Evolutionary conservation across 2,329 filamentous ascomycete species (phyloP).

Genomic region (Pseudocercospora cruenta): DNA sequence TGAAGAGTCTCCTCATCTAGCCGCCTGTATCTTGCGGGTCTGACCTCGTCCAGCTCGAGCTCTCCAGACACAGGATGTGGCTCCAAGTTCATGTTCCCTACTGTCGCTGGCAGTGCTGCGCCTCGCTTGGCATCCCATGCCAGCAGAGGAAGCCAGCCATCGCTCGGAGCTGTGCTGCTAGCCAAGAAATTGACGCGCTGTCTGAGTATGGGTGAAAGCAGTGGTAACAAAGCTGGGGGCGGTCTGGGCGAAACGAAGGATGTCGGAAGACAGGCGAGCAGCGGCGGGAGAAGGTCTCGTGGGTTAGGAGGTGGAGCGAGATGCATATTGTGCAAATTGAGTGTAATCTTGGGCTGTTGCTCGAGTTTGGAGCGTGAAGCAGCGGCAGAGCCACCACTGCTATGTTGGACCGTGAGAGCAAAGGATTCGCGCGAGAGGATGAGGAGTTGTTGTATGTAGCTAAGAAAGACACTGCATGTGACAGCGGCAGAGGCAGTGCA

Average conservation of each 20-base stretch:
- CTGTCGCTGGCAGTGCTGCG: conserved; percentile 63
- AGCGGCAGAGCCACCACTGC: conserved; percentile 14
- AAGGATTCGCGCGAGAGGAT: neutral
- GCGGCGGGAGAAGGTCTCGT: conserved; percentile 61
- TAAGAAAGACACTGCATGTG: neutral
- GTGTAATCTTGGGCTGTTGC: neutral
- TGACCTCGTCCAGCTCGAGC: conserved; percentile 72
- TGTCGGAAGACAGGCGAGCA: conserved; percentile 66
- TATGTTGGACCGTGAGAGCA: neutral
- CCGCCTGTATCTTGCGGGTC: conserved; percentile 66
- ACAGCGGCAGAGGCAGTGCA: neutral
- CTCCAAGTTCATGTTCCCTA: conserved; percentile 67
- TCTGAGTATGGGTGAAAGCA: conserved; percentile 66
- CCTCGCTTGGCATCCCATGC: conserved; percentile 67
- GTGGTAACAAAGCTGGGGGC: conserved; percentile 62
- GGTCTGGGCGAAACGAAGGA: conserved; percentile 63
- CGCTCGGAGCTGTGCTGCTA: conserved; percentile 47
- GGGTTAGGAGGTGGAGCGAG: conserved; percentile 58
- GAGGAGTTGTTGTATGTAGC: neutral
- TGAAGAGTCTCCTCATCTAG: conserved; percentile 77
- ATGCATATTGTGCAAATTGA: conserved; percentile 45
- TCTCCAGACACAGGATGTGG: conserved; percentile 82
- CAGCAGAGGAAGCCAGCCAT: conserved; percentile 69
- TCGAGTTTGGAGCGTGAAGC: conserved; percentile 1
- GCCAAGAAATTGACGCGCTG: conserved; percentile 67